Conservation (phyloP, 345 rosid genomes). For the Turritis glabra region DNA sequence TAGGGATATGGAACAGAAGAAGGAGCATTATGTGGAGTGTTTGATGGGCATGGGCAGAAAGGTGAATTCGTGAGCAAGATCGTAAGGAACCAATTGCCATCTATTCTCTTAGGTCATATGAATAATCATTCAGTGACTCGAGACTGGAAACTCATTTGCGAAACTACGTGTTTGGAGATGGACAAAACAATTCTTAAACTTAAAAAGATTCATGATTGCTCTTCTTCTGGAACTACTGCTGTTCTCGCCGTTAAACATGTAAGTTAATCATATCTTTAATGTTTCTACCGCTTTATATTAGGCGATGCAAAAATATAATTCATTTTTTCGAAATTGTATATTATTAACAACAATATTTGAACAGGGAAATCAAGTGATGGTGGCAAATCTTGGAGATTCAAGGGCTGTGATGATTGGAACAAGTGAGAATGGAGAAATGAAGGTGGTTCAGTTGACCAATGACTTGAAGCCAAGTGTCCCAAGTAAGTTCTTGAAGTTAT, state of each 20-base stretch:
- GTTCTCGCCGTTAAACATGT: slow-evolving; percentile 71
- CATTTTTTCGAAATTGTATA: neutral
- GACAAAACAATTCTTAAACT: slow-evolving; percentile 70
- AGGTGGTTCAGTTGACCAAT: slow-evolving; percentile 64
- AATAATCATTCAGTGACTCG: slow-evolving; percentile 34
- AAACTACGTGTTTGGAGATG: slow-evolving; percentile 62
- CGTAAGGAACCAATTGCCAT: slow-evolving; percentile 64
- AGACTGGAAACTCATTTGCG: slow-evolving; percentile 32
- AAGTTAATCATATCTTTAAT: neutral
- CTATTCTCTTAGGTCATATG: slow-evolving; percentile 54
- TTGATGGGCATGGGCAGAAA: slow-evolving; percentile 88
- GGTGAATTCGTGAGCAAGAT: slow-evolving; percentile 72
- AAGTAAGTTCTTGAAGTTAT: slow-evolving; percentile 46
- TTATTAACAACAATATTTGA: neutral
- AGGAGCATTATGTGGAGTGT: slow-evolving; percentile 69
- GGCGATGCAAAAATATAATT: neutral
- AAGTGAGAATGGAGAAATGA: slow-evolving; percentile 44
- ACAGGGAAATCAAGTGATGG: slow-evolving; percentile 69
- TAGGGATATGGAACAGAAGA: slow-evolving; percentile 65
- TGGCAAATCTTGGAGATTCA: slow-evolving; percentile 91
- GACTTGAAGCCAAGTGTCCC: slow-evolving; percentile 82
- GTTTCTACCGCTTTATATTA: neutral
- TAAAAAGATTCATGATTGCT: slow-evolving; percentile 57
- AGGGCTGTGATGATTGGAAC: slow-evolving; percentile 72
- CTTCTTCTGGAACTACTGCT: slow-evolving; percentile 82